Conservation (phyloP, 129 eudicot species). For the carrot (Daucus carota) region DNA sequence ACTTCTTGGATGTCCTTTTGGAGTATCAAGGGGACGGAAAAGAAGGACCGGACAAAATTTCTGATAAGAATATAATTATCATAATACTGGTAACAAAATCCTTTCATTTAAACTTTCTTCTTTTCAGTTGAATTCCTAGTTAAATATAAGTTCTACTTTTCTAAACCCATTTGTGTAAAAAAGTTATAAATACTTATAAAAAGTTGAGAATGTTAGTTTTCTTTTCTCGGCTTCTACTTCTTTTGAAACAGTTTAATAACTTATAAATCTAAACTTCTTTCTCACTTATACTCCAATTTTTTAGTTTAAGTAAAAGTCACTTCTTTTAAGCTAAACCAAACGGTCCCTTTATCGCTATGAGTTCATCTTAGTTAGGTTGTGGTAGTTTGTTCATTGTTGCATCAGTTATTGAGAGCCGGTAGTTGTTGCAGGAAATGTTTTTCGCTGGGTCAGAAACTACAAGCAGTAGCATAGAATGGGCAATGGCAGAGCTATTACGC, state of each 20-base stretch:
- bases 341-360: no score
- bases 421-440: constrained; percentile 20
- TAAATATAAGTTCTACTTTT: no score
- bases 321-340: no score
- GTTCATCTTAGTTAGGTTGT: not conserved
- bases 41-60: constrained; percentile 36
- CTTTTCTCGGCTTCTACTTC: no score
- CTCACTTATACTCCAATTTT: no score
- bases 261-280: no score
- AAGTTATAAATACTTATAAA: no score
- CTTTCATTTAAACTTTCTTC: not conserved
- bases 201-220: no score
- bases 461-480: constrained; percentile 18
- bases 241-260: no score
- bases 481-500: constrained; percentile 8
- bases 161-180: no score
- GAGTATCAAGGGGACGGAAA: constrained; percentile 45
- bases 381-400: not conserved
- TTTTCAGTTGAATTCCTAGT: not conserved
- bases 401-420: not conserved
- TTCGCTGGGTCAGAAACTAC: constrained; percentile 20
- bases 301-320: no score
- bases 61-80: constrained; percentile 31
- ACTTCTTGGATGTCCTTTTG: constrained; percentile 55
- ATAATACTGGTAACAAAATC: constrained; percentile 28